Percentiles rank a stretch among this genome's conserved stretches.
phyloP scores from a whole-genome alignment of 345 rosid genomes.

The Populus ilicifolia region DNA sequence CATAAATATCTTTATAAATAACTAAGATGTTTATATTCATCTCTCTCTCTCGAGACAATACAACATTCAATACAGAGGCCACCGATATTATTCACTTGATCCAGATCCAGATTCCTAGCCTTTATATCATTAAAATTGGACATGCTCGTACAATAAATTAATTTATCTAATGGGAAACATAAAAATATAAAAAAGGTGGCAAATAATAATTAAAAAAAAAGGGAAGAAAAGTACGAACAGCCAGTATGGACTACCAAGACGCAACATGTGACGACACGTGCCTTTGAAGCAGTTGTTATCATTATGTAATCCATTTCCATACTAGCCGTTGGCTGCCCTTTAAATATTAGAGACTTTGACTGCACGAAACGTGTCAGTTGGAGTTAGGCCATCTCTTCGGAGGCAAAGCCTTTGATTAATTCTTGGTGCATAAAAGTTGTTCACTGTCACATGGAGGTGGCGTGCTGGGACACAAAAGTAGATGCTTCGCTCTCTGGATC shows the following conservation, averaged over 20 bases:
- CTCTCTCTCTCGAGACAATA: too few species aligned
- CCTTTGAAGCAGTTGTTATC: background rate
- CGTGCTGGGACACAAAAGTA: slow-evolving; percentile 6
- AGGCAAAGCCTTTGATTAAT: background rate
- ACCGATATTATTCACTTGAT: background rate
- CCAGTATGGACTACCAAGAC: background rate
- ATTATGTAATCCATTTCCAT: background rate
- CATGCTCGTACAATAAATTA: background rate
- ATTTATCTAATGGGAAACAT: too few species aligned
- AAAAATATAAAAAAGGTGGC: background rate
- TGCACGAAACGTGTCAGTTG: background rate
- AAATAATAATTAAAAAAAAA: background rate
- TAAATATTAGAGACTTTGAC: background rate
- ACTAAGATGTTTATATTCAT: too few species aligned
- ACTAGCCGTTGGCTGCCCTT: background rate
- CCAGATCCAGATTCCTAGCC: background rate
- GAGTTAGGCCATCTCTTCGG: background rate
- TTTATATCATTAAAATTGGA: background rate
- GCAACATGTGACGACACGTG: background rate
- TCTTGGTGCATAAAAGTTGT: background rate
- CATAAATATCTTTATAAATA: too few species aligned
- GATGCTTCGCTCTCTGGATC: background rate
- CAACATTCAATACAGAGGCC: background rate
- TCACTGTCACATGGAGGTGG: slow-evolving; percentile 4
- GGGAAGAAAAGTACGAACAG: background rate